Evolutionary conservation across 495 filamentous ascomycete genomes (phyloP).

Genomic region (Tuber borchii): DNA sequence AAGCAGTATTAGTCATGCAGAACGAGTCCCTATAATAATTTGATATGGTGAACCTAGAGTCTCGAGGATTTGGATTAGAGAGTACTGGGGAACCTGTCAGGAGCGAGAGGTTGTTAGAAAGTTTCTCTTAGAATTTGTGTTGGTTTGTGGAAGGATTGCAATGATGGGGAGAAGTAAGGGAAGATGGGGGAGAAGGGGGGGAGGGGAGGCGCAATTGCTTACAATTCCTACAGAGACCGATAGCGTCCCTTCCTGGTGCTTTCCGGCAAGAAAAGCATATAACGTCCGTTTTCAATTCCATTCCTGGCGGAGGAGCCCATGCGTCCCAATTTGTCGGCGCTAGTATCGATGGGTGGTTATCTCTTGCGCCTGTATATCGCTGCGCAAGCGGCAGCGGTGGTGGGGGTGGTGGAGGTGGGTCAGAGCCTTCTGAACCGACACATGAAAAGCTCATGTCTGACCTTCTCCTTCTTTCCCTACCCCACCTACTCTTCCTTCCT

Average conservation of each 20-base stretch:
- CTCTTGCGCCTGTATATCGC: background rate
- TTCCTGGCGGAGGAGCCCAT: background rate
- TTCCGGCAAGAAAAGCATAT: background rate
- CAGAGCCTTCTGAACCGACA: background rate
- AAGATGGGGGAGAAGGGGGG: background rate
- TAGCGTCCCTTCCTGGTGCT: background rate
- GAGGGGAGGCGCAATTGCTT: background rate
- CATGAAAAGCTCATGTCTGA: constrained; percentile 5
- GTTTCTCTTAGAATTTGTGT: background rate
- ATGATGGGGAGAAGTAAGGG: background rate
- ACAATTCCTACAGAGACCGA: background rate
- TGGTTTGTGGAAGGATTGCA: background rate
- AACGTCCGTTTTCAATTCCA: background rate
- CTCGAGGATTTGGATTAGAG: background rate
- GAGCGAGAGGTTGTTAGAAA: background rate
- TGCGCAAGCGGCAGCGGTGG: background rate
- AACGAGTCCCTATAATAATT: background rate
- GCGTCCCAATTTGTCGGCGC: background rate
- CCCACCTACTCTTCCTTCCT: background rate
- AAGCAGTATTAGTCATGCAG: background rate
- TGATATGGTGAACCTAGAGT: background rate
- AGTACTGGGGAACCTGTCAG: background rate
- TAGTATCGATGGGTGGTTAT: background rate
- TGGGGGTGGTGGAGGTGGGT: background rate
- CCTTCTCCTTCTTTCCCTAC: background rate